A percentile compares a stretch with the other conserved stretches of the same genome.
Evolutionary conservation across 1,284 basidiomycete genomes (phyloP).

Genomic region (Takashimella tepidaria): DNA sequence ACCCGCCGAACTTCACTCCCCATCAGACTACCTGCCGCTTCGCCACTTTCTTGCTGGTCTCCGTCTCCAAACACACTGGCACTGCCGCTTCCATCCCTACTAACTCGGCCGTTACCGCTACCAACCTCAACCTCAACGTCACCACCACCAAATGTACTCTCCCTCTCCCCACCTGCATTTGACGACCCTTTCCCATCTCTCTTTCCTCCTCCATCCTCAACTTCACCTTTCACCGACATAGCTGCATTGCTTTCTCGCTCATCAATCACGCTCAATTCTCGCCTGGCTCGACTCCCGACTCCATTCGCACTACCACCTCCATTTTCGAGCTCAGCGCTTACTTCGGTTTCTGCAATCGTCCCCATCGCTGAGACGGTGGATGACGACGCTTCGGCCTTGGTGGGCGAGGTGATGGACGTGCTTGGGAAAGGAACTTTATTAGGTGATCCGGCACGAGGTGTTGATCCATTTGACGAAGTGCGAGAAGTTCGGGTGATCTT

Average conservation of each 20-base stretch:
- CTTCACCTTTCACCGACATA: neutral
- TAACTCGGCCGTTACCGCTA: too few species aligned
- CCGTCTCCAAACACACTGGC: neutral
- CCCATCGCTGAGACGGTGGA: constrained; percentile 22
- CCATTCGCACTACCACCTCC: constrained; percentile 8
- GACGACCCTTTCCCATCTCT: neutral
- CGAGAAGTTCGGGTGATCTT: constrained; percentile 24
- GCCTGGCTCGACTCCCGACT: constrained; percentile 21
- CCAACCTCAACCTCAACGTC: neutral
- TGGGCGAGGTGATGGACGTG: constrained; percentile 15
- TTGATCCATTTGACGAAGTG: constrained; percentile 15
- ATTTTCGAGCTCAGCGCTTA: constrained; percentile 21
- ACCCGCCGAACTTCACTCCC: too few species aligned
- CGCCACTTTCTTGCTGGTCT: neutral
- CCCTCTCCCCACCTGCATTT: neutral
- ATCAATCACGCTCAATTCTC: constrained; percentile 45
- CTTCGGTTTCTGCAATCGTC: constrained; percentile 24
- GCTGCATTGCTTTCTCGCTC: constrained; percentile 22
- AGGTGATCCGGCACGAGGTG: constrained; percentile 15
- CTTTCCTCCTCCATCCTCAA: too few species aligned
- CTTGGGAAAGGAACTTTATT: constrained; percentile 19
- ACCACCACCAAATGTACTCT: neutral
- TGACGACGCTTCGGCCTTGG: constrained; percentile 22
- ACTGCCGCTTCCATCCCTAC: neutral
- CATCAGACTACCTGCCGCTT: too few species aligned